Evolutionary conservation across 176 grass and related monocot genomes (phyloP), one percentile per base, ranked within the genome.

Genomic region (Typha latifolia): DNA sequence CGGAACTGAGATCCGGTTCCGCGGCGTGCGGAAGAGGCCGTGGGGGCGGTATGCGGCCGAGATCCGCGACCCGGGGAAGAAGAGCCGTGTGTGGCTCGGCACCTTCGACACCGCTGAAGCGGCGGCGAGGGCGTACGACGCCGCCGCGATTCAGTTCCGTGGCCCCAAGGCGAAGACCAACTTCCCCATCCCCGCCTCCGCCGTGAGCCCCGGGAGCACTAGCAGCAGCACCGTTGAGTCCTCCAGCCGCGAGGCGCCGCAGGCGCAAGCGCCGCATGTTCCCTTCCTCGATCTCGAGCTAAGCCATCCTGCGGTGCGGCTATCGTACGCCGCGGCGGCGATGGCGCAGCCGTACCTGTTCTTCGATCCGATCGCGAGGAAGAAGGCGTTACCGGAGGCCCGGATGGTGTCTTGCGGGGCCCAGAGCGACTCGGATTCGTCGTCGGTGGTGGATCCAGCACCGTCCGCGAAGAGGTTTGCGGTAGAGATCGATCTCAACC

Each of bases 91-190:
- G 37, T 96, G 93, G 93, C 85, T 97, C n/a, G 93, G 93, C 61
- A 97, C 93, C 65, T 97, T 89, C 73, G 86, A 97, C 78, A 87
- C 93, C 43, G 88, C 93, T 68, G 88, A 97, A 63, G 81, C 82
- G 27, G 93, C 93, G 0, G 93, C 93, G 16, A 76, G 78, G 24
- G 93, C 93, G 13, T 97, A 97, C 71, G 88, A 97, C 72, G 62
- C 67, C 19, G 88, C 93, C 11, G 85, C 93, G 52, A 74, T 92
- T 78, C 86, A 84, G 77, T 91, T 92, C 72, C 88, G 88, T 26
- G 93, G 93, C 49, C 52, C 84, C 48, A 92, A 92, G 77, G 89
- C 89, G 63, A 92, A 88, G 81, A 92, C 81, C 20, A 92, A 92
- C 75, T 92, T 92, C 65, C 84, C 89, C 13, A 71, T 84, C 66